These are phyloP conservation scores for Didymella arachidicola DNA, from an alignment of 2,329 filamentous ascomycete species.

Conservation along the genomic window DNA sequence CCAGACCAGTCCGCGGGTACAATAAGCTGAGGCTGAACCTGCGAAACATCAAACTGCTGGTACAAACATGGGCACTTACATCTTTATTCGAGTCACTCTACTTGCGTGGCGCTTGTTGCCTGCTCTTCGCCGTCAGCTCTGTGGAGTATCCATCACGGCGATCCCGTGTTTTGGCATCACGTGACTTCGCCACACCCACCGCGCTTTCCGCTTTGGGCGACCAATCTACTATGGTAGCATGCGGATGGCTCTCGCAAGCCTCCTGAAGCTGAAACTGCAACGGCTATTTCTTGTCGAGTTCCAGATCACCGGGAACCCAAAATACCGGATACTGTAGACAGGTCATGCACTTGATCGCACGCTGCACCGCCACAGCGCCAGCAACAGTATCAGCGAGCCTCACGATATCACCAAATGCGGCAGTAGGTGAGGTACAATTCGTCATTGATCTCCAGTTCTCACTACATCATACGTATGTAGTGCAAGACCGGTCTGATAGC, in stretches of 20 bases:
- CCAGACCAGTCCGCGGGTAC: slow-evolving; percentile 14
- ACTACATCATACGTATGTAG: not conserved
- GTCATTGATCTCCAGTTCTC: not conserved
- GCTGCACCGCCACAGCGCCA: not conserved
- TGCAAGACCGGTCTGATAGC: not conserved
- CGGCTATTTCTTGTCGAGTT: not conserved
- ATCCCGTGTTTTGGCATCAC: slow-evolving; percentile 13
- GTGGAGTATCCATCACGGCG: slow-evolving; percentile 8
- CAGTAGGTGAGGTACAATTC: not conserved
- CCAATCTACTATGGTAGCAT: not conserved
- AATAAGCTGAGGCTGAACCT: slow-evolving; percentile 12
- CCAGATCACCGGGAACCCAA: not conserved
- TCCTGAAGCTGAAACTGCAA: not conserved
- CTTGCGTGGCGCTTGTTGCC: not conserved
- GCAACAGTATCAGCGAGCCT: not conserved
- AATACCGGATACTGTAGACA: not conserved
- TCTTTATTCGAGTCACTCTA: not conserved
- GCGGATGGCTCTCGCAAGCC: not conserved
- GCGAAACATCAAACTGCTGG: slow-evolving; percentile 10
- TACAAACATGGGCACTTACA: not conserved
- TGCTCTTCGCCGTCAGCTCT: not conserved
- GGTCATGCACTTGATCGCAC: not conserved
- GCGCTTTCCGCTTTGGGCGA: slow-evolving; percentile 5
- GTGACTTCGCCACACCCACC: slow-evolving; percentile 12
- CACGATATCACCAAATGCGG: not conserved